phyloP scores from a whole-genome alignment of 2,329 filamentous ascomycete species.

The Botrytis byssoidea region DNA sequence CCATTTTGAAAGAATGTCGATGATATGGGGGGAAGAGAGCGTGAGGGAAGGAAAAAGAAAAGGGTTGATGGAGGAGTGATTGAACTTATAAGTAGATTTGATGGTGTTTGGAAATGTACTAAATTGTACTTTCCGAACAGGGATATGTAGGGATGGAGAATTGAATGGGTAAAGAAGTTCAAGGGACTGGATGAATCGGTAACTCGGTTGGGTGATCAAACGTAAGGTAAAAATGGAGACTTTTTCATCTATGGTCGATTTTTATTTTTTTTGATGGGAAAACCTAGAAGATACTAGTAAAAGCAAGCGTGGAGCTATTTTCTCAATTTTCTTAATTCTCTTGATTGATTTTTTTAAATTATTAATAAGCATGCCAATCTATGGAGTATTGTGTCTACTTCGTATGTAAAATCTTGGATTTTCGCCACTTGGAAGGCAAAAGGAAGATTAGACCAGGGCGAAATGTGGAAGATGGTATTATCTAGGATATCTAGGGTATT shows the following conservation, averaged over 20 bases:
- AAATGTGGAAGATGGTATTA: background rate
- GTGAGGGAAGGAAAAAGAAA: background rate
- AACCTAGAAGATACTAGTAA: background rate
- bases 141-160: slow-evolving; percentile 1
- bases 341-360: background rate
- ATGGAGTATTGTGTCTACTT: too few species aligned
- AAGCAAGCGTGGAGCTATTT: background rate
- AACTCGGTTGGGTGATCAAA: slow-evolving; percentile 15
- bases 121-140: slow-evolving; percentile 10
- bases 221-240: background rate
- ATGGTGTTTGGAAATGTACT: background rate
- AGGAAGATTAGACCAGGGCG: background rate
- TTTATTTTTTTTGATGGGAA: background rate
- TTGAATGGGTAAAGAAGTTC: background rate
- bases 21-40: slow-evolving; percentile 17
- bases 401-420: background rate
- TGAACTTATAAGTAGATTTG: slow-evolving; percentile 20
- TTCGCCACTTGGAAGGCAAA: slow-evolving; percentile 6
- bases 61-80: background rate
- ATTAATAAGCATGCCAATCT: background rate
- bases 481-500: background rate
- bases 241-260: background rate
- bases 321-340: background rate
- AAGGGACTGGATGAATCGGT: slow-evolving; percentile 13
- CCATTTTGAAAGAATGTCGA: slow-evolving; percentile 23